Evolutionary conservation across 2,329 filamentous ascomycete genomes (phyloP), one percentile per base, ranked within the genome.

Genomic region (Neurospora crassa): DNA sequence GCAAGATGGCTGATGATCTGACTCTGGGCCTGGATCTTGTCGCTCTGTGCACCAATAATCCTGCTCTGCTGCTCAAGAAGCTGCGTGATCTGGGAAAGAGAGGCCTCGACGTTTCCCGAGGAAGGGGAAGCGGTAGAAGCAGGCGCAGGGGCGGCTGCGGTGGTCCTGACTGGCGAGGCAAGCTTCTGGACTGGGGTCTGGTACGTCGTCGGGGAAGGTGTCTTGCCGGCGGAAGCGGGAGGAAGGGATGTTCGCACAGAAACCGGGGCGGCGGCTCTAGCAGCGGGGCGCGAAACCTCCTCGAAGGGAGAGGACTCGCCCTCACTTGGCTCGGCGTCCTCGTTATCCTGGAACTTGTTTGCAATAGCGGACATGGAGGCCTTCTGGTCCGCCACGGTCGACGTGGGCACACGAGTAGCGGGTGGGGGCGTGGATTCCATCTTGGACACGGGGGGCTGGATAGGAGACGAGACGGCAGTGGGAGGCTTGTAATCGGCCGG

Each of bases 291-390:
- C 41, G 91, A 81, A 41, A 96, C 87, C 78, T 97, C 93, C 79
- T 97, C 94, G 75, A 97, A 97, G 82, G 91, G 93, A 0, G 92
- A 95, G 40, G 87, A 86, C 71, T 92, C 91, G 67, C 75, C 78
- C n/a, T 77, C 76, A 0, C 88, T 87, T n/a, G 87, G 87, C 12
- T 89, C 86, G 7, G 78, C 77, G 0, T 90, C 88, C 29, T 87
- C 85, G 68, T 91, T 85, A 79, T 97, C 94, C 76, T 93, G 91
- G 81, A 92, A 97, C 81, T 92, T 97, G 80, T 88, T 90, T 11
- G 94, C 94, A 85, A 96, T 91, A 70, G 89, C 89, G 24, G 93
- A 89, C 81, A 97, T 96, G 14, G 93, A 96, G 40, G 88, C 88
- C 80, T 96, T 94, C 83, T 97, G 95, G 74, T 96, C 92, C 74